A percentile compares a stretch with the other conserved stretches of the same genome.
Conservation (phyloP, 805 yeast species). For the Yamadazyma sp. region DNA sequence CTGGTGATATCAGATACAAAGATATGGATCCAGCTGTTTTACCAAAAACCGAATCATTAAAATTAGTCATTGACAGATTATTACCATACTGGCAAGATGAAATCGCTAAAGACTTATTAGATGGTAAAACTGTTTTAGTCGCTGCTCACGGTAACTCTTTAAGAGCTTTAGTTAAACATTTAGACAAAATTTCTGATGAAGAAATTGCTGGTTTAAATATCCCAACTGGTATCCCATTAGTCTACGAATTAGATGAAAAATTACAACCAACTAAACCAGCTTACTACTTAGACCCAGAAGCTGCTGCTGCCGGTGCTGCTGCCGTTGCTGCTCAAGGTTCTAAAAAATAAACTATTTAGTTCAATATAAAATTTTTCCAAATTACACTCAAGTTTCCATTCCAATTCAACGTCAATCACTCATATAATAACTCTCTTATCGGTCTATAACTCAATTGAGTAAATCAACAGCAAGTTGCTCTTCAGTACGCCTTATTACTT, state of each 20-base stretch:
- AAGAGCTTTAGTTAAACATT: constrained; percentile 93
- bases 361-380: constrained; percentile 2
- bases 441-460: no score
- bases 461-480: no score
- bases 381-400: no score
- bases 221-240: constrained; percentile 98
- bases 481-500: no score
- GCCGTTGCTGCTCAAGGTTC: constrained; percentile 96
- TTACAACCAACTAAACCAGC: constrained; percentile 90
- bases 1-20: constrained; percentile 78
- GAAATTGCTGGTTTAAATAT: constrained; percentile 94
- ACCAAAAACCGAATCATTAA: constrained; percentile 93
- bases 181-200: constrained; percentile 87
- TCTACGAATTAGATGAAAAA: constrained; percentile 85
- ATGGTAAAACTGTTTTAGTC: constrained; percentile 84
- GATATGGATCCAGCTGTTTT: constrained; percentile 81
- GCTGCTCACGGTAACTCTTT: constrained; percentile 99
- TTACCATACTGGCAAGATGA: constrained; percentile 96
- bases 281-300: constrained; percentile 98
- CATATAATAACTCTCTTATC: no score
- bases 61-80: constrained; percentile 92
- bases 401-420: no score
- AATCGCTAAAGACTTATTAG: constrained; percentile 78
- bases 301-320: constrained; percentile 99
- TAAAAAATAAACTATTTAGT: constrained; percentile 28